A percentile compares a stretch with the other conserved stretches of the same genome.
Conservation (phyloP, 805 yeast species). For the Naumovozyma baii region DNA sequence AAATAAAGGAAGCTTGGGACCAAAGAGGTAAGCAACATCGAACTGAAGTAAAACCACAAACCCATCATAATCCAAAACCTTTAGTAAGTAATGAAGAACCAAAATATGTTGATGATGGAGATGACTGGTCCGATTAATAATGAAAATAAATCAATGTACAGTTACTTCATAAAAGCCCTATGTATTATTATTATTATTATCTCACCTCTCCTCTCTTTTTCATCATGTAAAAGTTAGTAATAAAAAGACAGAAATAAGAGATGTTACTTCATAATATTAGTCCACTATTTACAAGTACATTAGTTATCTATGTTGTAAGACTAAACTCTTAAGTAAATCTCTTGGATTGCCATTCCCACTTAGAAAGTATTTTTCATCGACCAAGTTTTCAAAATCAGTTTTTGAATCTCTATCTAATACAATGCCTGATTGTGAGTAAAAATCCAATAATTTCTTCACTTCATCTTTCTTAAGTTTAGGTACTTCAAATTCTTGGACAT, state of each 20-base stretch:
- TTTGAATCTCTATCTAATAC: conserved; percentile 30
- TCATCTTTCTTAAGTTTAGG: conserved; percentile 39
- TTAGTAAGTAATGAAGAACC: conserved; percentile 15
- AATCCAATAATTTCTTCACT: conserved; percentile 34
- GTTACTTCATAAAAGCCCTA: too few species aligned
- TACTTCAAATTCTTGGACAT: conserved; percentile 34
- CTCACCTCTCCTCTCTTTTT: too few species aligned
- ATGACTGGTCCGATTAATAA: conserved; percentile 26
- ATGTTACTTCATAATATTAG: background rate
- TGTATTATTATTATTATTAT: conserved; percentile 1
- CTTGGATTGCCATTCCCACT: conserved; percentile 63
- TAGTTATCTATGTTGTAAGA: conserved; percentile 11
- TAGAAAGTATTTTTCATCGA: conserved; percentile 41
- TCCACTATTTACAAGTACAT: background rate
- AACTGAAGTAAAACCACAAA: conserved; percentile 4
- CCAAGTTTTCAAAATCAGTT: conserved; percentile 31
- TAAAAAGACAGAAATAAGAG: background rate
- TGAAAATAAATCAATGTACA: too few species aligned
- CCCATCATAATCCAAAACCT: too few species aligned
- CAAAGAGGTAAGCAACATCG: conserved; percentile 36
- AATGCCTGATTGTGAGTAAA: conserved; percentile 33
- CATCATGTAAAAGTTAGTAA: too few species aligned
- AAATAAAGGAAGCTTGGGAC: conserved; percentile 54
- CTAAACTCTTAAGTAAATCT: conserved; percentile 34
- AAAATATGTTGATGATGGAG: conserved; percentile 27